Conservation (phyloP, 2,329 filamentous ascomycete species). For the Cyanodermella asteris region DNA sequence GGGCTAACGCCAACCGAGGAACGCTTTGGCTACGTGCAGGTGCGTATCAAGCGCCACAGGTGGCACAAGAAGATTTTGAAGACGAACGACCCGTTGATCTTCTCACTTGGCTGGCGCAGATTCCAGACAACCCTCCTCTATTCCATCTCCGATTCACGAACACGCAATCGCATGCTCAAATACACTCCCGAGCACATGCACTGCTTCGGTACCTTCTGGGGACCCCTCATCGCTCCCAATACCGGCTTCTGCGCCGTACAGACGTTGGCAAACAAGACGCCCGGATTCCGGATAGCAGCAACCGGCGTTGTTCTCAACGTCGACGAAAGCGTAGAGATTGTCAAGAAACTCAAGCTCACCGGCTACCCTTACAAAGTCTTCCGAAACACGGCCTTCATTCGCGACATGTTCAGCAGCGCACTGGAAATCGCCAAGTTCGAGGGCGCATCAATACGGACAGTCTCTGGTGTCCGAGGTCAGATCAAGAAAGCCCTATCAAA, state of each 20-base stretch:
- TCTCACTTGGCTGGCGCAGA: slow-evolving; percentile 85
- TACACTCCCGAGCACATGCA: slow-evolving; percentile 99
- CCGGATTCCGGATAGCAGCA: slow-evolving; percentile 83
- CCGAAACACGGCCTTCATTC: slow-evolving; percentile 97
- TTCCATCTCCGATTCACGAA: slow-evolving; percentile 83
- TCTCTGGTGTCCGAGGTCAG: slow-evolving; percentile 84
- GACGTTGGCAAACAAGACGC: slow-evolving; percentile 60
- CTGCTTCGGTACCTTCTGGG: slow-evolving; percentile 90
- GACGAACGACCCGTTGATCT: slow-evolving; percentile 91
- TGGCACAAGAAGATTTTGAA: slow-evolving; percentile 99
- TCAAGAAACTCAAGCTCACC: slow-evolving; percentile 97
- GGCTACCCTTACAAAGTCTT: slow-evolving; percentile 92
- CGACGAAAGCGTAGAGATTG: slow-evolving; percentile 88
- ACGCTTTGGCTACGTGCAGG: slow-evolving; percentile 83
- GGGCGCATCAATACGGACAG: slow-evolving; percentile 83
- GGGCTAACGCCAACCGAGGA: slow-evolving; percentile 89
- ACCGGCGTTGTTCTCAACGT: slow-evolving; percentile 86
- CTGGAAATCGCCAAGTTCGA: slow-evolving; percentile 98
- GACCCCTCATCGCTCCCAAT: slow-evolving; percentile 82
- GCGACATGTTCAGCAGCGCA: slow-evolving; percentile 87
- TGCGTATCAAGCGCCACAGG: slow-evolving; percentile 87
- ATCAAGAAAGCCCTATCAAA: slow-evolving; percentile 90
- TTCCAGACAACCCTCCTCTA: slow-evolving; percentile 89
- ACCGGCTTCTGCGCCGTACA: slow-evolving; percentile 91
- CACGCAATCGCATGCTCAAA: slow-evolving; percentile 91